Base-by-base conservation (phyloP, 225 moss, liverwort and hornwort genomes). In the Antitrichia curtipendula region DNA sequence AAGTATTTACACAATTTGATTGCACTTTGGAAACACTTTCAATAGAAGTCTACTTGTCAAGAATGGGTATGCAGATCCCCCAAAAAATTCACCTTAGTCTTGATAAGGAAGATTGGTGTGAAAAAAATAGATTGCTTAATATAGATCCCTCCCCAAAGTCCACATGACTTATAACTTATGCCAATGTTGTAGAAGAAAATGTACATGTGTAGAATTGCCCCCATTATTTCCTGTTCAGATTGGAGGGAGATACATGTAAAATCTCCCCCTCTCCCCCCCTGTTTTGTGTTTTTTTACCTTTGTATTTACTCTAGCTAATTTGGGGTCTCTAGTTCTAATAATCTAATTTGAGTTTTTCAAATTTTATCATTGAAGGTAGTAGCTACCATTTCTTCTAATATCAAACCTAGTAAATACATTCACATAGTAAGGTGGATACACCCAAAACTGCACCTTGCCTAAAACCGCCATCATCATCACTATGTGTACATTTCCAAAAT, bases 81-180 rank as follows among this genome's bases (percentile, higher is more conserved):
- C n/a, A n/a, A n/a, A n/a, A n/a, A n/a, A n/a, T n/a, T n/a, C n/a
- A n/a, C n/a, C 5, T 28, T 16, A 27, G 0, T 6, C 9, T 3
- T 28, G 0, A 15, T 3, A 9, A 43, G 5, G 5, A 72, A 0
- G 18, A 17, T 13, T 7, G 13, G 68, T 68, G 13, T 38, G 7
- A 23, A 38, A 38, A 68, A 17, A 24, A 40, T 4, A 40, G 4
- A 68, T 13, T 23, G 13, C 12, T 68, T 68, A 2, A 13, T 23
- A 7, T 38, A 38, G 13, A 23, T 3, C 13, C 23, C 0, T 38
- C 2, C 13, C 38, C n/a, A 4, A 38, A 23, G 13, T 38, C 24
- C 2, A 8, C 40, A 13, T 18, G 29, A 45, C 2, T 10, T 16
- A 40, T 15, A 70, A 9, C 4, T 25, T 9, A 15, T 8, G 15